A percentile compares a stretch with the other conserved stretches of the same genome.
Evolutionary conservation across 768 basidiomycete species (phyloP).

Genomic region (Psilocybe sp.): DNA sequence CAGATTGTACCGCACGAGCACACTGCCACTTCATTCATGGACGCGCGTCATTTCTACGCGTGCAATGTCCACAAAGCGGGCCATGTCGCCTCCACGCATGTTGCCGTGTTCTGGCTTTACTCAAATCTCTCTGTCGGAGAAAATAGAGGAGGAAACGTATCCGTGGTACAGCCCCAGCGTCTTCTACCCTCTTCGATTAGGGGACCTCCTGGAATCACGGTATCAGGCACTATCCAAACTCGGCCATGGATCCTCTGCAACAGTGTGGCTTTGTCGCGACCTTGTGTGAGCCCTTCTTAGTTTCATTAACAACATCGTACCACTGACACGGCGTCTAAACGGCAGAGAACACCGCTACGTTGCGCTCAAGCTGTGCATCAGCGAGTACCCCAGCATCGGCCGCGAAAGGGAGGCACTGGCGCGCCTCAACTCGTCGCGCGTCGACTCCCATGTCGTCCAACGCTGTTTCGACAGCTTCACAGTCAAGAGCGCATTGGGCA

Average conservation of each 20-base stretch:
- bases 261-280: not conserved
- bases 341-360: conserved; percentile 8
- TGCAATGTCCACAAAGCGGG: no score
- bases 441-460: not conserved
- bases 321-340: no score
- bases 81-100: no score
- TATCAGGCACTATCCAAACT: not conserved
- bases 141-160: not conserved
- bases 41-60: no score
- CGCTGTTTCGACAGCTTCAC: not conserved
- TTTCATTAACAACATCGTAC: not conserved
- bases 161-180: not conserved
- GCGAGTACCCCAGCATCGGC: not conserved
- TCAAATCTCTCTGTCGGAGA: not conserved
- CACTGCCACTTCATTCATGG: no score
- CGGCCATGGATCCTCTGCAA: not conserved
- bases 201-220: not conserved
- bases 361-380: conserved; percentile 11
- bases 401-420: conserved; percentile 4
- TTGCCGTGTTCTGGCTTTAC: no score
- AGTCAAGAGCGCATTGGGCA: no score
- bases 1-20: no score
- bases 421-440: not conserved
- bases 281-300: not conserved
- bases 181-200: not conserved